Percentiles rank a stretch among this genome's conserved stretches.
These are phyloP conservation scores for Citrus trifoliata DNA, from an alignment of 345 rosid species.

Conservation along the genomic window DNA sequence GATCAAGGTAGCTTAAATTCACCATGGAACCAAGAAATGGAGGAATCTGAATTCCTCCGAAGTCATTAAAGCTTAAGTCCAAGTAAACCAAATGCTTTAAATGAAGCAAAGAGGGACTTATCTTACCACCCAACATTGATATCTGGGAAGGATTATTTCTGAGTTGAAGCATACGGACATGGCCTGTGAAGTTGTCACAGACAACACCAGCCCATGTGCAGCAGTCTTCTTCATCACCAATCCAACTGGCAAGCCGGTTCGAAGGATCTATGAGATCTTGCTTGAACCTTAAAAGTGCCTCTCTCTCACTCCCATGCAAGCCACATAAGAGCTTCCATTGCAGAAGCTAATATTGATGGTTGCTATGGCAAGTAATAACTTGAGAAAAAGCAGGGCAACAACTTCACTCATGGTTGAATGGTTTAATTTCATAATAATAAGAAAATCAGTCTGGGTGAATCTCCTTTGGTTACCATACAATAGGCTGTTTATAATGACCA, in stretches of 20 bases:
- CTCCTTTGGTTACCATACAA: no score
- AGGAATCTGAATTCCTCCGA: no score
- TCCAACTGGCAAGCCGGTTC: background rate
- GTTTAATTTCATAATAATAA: no score
- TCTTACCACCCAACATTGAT: background rate
- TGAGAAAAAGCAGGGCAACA: background rate
- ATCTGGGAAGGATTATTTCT: background rate
- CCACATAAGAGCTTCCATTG: background rate
- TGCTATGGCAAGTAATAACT: background rate
- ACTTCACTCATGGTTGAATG: background rate
- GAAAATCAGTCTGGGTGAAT: no score
- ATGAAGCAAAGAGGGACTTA: background rate
- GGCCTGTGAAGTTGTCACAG: background rate
- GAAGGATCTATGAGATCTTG: background rate
- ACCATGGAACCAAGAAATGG: no score
- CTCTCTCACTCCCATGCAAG: background rate
- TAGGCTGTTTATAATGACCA: no score
- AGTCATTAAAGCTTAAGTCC: no score
- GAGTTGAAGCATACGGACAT: background rate
- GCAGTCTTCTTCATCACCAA: background rate
- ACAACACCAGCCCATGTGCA: background rate
- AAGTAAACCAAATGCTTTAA: background rate
- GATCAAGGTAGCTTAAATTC: no score
- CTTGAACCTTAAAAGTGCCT: background rate
- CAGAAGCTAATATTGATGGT: background rate